A percentile compares a stretch with the other conserved stretches of the same genome.
phyloP scores from a whole-genome alignment of 2,329 filamentous ascomycete species.

The Magnaporthales sp. region DNA sequence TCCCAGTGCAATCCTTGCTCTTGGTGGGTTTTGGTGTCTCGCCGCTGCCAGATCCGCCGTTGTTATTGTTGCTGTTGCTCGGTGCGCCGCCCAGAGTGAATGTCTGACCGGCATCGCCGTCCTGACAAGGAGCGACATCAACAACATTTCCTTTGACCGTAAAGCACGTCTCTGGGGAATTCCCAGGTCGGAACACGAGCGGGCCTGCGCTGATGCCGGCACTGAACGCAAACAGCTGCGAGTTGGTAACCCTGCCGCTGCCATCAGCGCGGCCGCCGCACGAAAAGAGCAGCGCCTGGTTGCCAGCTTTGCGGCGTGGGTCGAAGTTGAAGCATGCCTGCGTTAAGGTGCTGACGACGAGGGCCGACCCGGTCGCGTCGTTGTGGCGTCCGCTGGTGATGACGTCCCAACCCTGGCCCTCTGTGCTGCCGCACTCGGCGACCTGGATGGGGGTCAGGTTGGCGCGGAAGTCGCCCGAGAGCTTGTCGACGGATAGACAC shows the following conservation, averaged over 20 bases:
- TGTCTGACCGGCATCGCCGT: slow-evolving; percentile 16
- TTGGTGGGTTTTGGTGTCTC: slow-evolving; percentile 11
- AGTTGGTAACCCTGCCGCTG: slow-evolving; percentile 37
- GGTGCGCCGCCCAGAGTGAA: slow-evolving; percentile 26
- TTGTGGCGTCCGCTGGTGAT: slow-evolving; percentile 43
- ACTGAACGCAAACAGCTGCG: slow-evolving; percentile 41
- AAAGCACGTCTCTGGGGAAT: slow-evolving; percentile 37
- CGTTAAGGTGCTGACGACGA: slow-evolving; percentile 48
- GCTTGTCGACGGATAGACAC: slow-evolving; percentile 36
- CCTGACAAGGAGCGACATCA: slow-evolving; percentile 17
- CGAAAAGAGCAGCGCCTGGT: slow-evolving; percentile 47
- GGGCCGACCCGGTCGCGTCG: slow-evolving; percentile 32
- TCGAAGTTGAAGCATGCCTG: slow-evolving; percentile 53
- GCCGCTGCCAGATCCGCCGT: slow-evolving; percentile 3
- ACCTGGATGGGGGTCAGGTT: slow-evolving; percentile 38
- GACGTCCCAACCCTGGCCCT: slow-evolving; percentile 37
- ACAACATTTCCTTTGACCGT: slow-evolving; percentile 32
- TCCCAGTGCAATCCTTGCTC: slow-evolving; percentile 6
- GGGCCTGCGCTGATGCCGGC: slow-evolving; percentile 28
- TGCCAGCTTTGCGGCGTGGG: slow-evolving; percentile 36
- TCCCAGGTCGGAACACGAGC: slow-evolving; percentile 34
- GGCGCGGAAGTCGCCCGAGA: slow-evolving; percentile 38
- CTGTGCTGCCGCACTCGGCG: slow-evolving; percentile 30
- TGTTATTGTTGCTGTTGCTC: slow-evolving; percentile 6
- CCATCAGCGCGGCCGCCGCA: slow-evolving; percentile 51